Evolutionary conservation across 805 yeast genomes (phyloP).

Genomic region (Ogataea henricii): DNA sequence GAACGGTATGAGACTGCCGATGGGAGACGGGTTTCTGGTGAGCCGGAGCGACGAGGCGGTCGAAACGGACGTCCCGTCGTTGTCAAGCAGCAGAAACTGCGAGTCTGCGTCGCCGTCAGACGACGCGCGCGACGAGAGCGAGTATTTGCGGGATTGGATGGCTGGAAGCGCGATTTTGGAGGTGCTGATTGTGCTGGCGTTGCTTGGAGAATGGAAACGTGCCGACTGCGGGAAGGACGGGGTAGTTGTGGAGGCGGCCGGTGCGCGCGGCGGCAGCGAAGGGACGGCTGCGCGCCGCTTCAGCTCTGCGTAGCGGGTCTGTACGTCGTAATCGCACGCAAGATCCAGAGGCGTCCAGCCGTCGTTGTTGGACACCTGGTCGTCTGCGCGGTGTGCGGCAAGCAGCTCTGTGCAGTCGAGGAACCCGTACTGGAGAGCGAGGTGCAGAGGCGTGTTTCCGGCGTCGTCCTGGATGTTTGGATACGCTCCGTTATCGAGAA

Average conservation of each 20-base stretch:
- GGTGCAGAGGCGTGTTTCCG: constrained; percentile 84
- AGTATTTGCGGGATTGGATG: constrained; percentile 21
- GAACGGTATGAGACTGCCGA: constrained; percentile 8
- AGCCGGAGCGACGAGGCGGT: constrained; percentile 18
- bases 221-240: constrained; percentile 24
- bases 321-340: constrained; percentile 54
- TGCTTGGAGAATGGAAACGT: constrained; percentile 9
- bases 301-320: constrained; percentile 40
- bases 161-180: constrained; percentile 19
- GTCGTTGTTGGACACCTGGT: constrained; percentile 49
- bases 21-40: constrained; percentile 20
- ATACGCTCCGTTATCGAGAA: constrained; percentile 77
- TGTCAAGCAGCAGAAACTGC: constrained; percentile 10
- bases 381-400: constrained; percentile 51
- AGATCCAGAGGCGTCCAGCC: constrained; percentile 70
- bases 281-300: constrained; percentile 14
- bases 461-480: constrained; percentile 67
- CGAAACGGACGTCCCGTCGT: constrained; percentile 17
- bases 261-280: background rate
- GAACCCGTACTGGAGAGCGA: constrained; percentile 74
- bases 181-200: constrained; percentile 4
- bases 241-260: background rate
- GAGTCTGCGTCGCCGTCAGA: constrained; percentile 12
- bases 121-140: constrained; percentile 19
- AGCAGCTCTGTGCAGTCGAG: constrained; percentile 56